Evolutionary conservation across 371 early-diverging fungal species (phyloP), one percentile per base, ranked within the genome.

Genomic region (Vairimorpha necatrix): DNA sequence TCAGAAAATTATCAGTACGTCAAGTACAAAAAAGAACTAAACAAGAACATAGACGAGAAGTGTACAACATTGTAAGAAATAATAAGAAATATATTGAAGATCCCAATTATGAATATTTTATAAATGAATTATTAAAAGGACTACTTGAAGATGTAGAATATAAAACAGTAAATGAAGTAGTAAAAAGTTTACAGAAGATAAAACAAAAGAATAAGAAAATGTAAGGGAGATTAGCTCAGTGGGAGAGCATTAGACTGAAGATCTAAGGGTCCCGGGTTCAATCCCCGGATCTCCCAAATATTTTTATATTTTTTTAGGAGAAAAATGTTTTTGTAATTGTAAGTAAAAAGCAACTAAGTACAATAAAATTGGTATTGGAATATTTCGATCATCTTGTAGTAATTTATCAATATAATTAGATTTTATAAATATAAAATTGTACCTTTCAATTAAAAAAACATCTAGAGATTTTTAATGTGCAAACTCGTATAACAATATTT

Each of bases 241-340:
- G 80, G 80, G 75, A 80, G 80, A 80, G 80, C 80, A 76, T 80
- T 76, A 68, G 80, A 80, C 77, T 80, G 80, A 75, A 80, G 80
- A 80, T 80, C 80, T 68, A 68, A 77, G 63, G 75, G 80, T 80
- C 80, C 77, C 80, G 77, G 76, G 80, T 80, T 80, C 80, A 69
- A 80, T 58, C 72, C 80, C 77, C 77, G 80, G 80, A 60, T 70
- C 60, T 74, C 69, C 80, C 80, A 75, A n/a, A n/a, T n/a, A n/a
- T n/a, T n/a, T n/a, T n/a, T n/a, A n/a, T n/a, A n/a, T n/a, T n/a
- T n/a, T n/a, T n/a, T n/a, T n/a, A n/a, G n/a, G n/a, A n/a, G n/a
- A n/a, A n/a, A n/a, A n/a, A n/a, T n/a, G n/a, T n/a, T n/a, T n/a
- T n/a, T n/a, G n/a, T n/a, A n/a, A n/a, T n/a, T n/a, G n/a, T n/a